Evolutionary conservation across 495 filamentous ascomycete genomes (phyloP), one percentile per base, ranked within the genome.

Genomic region (Pyrenopolyporus hunteri): DNA sequence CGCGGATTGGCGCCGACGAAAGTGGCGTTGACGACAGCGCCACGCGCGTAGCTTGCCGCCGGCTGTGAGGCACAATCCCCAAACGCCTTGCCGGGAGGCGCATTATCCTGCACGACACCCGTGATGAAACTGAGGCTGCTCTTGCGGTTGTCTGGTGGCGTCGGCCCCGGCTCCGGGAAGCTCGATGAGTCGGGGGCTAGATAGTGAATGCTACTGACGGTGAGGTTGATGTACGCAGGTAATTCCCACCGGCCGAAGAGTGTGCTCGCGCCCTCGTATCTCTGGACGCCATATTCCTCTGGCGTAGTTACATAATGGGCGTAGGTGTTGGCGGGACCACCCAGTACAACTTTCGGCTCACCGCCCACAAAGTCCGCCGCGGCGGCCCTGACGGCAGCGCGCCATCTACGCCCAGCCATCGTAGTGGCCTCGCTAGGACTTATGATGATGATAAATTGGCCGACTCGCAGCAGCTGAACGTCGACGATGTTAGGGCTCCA

Each of bases 191-290:
- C 69, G 4, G 83, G 73, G 9, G 82, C 72, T 4, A 98, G 84
- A 70, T 90, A 91, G 6, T 83, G 83, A 6, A 96, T 78, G 44
- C 86, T 86, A 20, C 76, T 80, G 13, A 87, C 79, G 4, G 90
- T 93, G 25, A 94, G 77, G 66, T 94, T 90, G 72, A 97, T 88
- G 74, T 95, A 95, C 1, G 90, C 93, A 20, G 91, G 86, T 2
- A 96, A 80, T 46, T 88, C 87, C 74, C 89, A 87, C 11, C 83
- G 90, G 0, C 94, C 94, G 72, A 90, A 97, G 14, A 97, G 85
- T n/a, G 94, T 98, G 39, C 86, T 90, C 6, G 91, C 94, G 48
- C 94, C 94, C 74, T 98, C 94, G 74, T 98, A 97, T 20, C 94
- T 90, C 77, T 98, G 94, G 44, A 92, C 80, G 16, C 73, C 77